Evolutionary conservation across 352 stramenopile genomes (phyloP), one percentile per base, ranked within the genome.

Genomic region (Phytophthora pseudosyringae): DNA sequence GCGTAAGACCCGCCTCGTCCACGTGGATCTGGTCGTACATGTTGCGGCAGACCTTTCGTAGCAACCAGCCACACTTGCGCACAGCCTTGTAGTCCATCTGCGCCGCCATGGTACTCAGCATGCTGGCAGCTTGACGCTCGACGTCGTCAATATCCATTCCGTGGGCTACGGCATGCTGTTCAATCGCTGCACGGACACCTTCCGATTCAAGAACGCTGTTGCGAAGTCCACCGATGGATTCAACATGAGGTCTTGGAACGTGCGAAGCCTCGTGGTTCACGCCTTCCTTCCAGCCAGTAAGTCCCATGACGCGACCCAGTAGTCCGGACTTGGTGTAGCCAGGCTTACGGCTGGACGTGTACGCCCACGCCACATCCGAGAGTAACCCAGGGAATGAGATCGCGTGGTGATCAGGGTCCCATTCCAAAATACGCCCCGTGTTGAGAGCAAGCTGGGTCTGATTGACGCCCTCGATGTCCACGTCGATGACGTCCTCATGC

Each of bases 1-100:
- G 71, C 36, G 84, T 80, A 7, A 96, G 69, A 4, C 88, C 88
- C 9, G 76, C 69, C 51, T 96, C 88, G 43, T 96, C 87, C 29
- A 95, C 88, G 56, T 93, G 80, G 54, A 96, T 95, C 55, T 89
- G 78, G 38, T 96, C 88, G 65, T 96, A 96, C 80, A 96, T 91
- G 18, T 76, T 76, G 13, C 89, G 88, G 62, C 83, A 88, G 15
- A 94, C 69, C 57, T 96, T 96, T 25, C 89, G 86, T 43, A 96
- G 53, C 15, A 91, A 49, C 83, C 86, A 96, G 41, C 81, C 88
- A 29, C 92, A 73, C 53, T 90, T 89, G 32, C 89, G 82, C 15
- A 93, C 85, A 8, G 83, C 75, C 28, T 78, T 77, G 66, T 95
- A 94, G 64, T 93, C 80, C 11, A 96, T 63, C 28, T 87, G 78